These are phyloP conservation scores for Alternaria brassicae DNA, from an alignment of 2,329 filamentous ascomycete species.

Conservation along the genomic window DNA sequence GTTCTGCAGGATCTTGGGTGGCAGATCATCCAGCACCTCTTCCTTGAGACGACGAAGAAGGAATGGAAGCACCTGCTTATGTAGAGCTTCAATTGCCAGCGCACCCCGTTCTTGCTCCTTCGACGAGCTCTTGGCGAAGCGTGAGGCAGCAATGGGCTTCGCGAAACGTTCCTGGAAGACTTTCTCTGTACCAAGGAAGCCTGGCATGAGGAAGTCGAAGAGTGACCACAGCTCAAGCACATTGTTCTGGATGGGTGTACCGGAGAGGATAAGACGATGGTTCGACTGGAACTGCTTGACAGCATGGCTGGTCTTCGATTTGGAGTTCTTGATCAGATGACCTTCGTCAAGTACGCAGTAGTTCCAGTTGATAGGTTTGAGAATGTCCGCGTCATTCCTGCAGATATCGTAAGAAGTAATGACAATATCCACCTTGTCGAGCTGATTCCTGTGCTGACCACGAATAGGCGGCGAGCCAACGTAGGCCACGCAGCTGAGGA, in stretches of 20 bases:
- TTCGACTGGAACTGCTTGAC: slow-evolving; percentile 91
- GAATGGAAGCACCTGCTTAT: slow-evolving; percentile 98
- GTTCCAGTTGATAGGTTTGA: slow-evolving; percentile 89
- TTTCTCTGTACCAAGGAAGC: slow-evolving; percentile 93
- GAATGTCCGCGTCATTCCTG: slow-evolving; percentile 88
- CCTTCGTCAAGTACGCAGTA: slow-evolving; percentile 97
- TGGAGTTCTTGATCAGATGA: slow-evolving; percentile 98
- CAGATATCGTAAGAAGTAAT: slow-evolving; percentile 99
- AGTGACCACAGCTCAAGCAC: slow-evolving; percentile 96
- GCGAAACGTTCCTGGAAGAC: slow-evolving; percentile 96
- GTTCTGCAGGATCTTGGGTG: slow-evolving; percentile 98
- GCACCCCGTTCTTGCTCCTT: slow-evolving; percentile 98
- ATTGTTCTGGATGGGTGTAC: slow-evolving; percentile 97
- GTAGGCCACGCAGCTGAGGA: slow-evolving; percentile 87
- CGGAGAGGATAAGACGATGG: slow-evolving; percentile 93
- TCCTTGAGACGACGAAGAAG: slow-evolving; percentile 94
- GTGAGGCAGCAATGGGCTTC: slow-evolving; percentile 91
- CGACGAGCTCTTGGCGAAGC: slow-evolving; percentile 95
- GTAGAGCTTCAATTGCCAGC: slow-evolving; percentile 93
- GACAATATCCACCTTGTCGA: slow-evolving; percentile 85
- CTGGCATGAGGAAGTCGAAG: slow-evolving; percentile 99
- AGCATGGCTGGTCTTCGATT: slow-evolving; percentile 91
- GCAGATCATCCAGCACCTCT: slow-evolving; percentile 93
- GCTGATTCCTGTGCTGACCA: slow-evolving; percentile 69
- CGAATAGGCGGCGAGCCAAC: slow-evolving; percentile 88